phyloP scores from a whole-genome alignment of 495 filamentous ascomycete genomes.

The Penicillium cinerascens region DNA sequence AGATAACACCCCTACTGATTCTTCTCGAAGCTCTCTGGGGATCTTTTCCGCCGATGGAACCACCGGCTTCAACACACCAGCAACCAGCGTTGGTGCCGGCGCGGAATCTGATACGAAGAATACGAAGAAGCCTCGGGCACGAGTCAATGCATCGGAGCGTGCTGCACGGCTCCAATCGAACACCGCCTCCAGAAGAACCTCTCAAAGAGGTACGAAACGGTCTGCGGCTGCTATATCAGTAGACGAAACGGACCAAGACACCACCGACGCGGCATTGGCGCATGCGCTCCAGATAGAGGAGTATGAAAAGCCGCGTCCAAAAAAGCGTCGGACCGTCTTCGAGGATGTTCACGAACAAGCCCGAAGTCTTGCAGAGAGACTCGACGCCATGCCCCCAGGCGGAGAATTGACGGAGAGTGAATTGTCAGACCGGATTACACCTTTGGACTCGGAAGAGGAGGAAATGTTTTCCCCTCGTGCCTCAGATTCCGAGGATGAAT shows the following conservation, averaged over 20 bases:
- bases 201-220: constrained; percentile 35
- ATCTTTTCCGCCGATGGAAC: constrained; percentile 42
- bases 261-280: constrained; percentile 55
- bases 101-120: constrained; percentile 34
- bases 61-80: constrained; percentile 68
- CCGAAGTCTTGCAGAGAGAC: not conserved
- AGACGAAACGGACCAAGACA: constrained; percentile 36
- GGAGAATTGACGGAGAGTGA: constrained; percentile 2
- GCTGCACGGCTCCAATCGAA: constrained; percentile 40
- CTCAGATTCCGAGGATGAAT: not conserved
- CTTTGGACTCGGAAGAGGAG: constrained; percentile 1
- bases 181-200: constrained; percentile 28
- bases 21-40: constrained; percentile 25
- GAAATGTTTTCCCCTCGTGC: not conserved
- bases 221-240: constrained; percentile 11
- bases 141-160: constrained; percentile 40
- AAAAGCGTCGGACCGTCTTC: constrained; percentile 22
- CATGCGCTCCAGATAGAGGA: constrained; percentile 60
- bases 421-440: not conserved
- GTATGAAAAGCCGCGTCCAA: constrained; percentile 37
- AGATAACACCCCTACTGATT: constrained; percentile 21
- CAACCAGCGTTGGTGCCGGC: constrained; percentile 69
- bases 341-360: not conserved
- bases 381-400: constrained; percentile 4
- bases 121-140: constrained; percentile 21